Conservation (phyloP, 257 asterid species). For the Solanum gracilifrons region DNA sequence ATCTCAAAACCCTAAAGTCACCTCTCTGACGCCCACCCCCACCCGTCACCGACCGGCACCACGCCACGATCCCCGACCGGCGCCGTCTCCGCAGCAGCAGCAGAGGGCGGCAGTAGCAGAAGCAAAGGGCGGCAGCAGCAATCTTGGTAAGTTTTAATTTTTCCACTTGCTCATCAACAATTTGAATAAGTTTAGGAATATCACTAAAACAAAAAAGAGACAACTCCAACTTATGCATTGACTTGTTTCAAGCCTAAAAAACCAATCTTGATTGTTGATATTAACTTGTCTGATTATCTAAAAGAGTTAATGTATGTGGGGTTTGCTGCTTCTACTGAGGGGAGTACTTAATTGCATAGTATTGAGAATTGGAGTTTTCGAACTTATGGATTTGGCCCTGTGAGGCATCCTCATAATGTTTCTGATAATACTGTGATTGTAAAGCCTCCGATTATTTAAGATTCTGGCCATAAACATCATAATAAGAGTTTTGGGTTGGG, state of each 20-base stretch:
- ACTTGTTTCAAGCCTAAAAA: slow-evolving; percentile 31
- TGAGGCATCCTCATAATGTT: slow-evolving; percentile 53
- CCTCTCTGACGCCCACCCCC: too few relatives aligned
- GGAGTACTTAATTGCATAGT: slow-evolving; percentile 68
- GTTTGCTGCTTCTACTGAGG: slow-evolving; percentile 85
- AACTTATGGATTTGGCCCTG: slow-evolving; percentile 41
- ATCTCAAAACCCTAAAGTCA: too few relatives aligned
- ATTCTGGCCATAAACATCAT: slow-evolving; percentile 27
- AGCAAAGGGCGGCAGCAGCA: background rate
- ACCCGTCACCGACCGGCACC: too few relatives aligned
- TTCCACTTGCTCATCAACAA: background rate
- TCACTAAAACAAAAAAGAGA: background rate
- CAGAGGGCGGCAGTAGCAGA: too few relatives aligned
- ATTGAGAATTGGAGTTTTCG: slow-evolving; percentile 72
- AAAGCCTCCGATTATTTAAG: slow-evolving; percentile 28
- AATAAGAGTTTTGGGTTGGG: slow-evolving; percentile 44
- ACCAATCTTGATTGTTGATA: slow-evolving; percentile 40
- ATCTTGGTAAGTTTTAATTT: background rate
- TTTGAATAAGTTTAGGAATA: background rate
- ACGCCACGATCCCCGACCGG: too few relatives aligned
- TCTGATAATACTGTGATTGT: slow-evolving; percentile 47
- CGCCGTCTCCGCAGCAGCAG: too few relatives aligned
- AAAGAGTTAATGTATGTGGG: slow-evolving; percentile 69
- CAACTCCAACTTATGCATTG: background rate
- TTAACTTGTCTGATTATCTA: slow-evolving; percentile 51